These are phyloP conservation scores for Backusella sp. DNA, from an alignment of 192 early-diverging fungal genomes.

Conservation along the genomic window DNA sequence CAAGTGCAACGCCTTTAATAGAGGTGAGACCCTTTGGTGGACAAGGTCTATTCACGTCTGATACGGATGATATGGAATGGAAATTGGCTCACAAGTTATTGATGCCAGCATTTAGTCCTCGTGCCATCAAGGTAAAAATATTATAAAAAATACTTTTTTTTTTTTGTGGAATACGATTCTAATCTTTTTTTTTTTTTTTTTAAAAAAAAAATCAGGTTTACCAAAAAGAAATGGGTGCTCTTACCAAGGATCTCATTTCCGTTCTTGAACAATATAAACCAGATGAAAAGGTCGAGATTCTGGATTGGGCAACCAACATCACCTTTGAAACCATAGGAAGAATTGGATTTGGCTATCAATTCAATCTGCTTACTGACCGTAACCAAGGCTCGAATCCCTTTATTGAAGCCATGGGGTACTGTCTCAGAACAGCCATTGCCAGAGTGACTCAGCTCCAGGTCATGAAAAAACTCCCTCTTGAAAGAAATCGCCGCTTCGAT, in stretches of 20 bases:
- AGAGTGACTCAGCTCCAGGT: slow-evolving; percentile 36
- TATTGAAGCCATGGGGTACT: slow-evolving; percentile 38
- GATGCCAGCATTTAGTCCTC: slow-evolving; percentile 54
- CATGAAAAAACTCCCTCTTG: slow-evolving; percentile 47
- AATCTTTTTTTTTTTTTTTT: slow-evolving; percentile 12
- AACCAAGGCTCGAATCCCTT: slow-evolving; percentile 13
- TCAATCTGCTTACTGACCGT: slow-evolving; percentile 29
- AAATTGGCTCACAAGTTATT: slow-evolving; percentile 54
- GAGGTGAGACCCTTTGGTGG: slow-evolving; percentile 50
- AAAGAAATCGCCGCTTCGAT: slow-evolving; percentile 41
- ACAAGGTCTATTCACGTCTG: slow-evolving; percentile 50
- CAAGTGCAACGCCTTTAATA: slow-evolving; percentile 20
- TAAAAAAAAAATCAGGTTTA: slow-evolving; percentile 8
- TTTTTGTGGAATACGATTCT: too few relatives aligned
- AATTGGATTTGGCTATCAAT: slow-evolving; percentile 54
- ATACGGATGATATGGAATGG: slow-evolving; percentile 53
- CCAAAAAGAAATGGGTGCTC: slow-evolving; percentile 42
- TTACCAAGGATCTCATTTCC: slow-evolving; percentile 30
- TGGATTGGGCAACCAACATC: slow-evolving; percentile 53
- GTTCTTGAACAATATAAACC: slow-evolving; percentile 33
- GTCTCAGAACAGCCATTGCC: slow-evolving; percentile 30
- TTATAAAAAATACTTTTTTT: slow-evolving; percentile 33
- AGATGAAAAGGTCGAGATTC: slow-evolving; percentile 37
- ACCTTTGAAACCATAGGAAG: slow-evolving; percentile 55
- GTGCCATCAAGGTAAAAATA: slow-evolving; percentile 37